Percentiles rank a stretch among this genome's conserved stretches.
Conservation (phyloP, 2,329 filamentous ascomycete species). For the Hymenoscyphus salicellus region DNA sequence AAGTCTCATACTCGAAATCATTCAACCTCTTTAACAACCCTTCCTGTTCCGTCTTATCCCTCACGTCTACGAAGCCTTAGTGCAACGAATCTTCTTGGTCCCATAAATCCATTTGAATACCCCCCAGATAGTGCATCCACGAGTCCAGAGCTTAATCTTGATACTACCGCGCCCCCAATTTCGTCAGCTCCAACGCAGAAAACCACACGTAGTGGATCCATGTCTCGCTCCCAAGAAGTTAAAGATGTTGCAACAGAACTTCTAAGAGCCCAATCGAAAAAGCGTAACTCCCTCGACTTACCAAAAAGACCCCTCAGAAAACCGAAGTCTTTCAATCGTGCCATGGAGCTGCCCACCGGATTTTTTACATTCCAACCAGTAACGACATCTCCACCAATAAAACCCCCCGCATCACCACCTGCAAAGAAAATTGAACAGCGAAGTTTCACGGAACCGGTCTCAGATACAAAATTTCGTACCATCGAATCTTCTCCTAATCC, state of each 20-base stretch:
- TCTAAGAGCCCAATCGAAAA: background rate
- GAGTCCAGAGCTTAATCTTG: background rate
- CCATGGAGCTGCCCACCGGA: background rate
- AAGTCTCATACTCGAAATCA: background rate
- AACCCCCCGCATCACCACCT: background rate
- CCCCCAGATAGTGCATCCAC: background rate
- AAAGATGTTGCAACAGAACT: background rate
- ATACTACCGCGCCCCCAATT: background rate
- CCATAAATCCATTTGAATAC: conserved; percentile 4
- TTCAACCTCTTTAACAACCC: background rate
- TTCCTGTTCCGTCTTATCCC: background rate
- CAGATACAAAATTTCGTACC: background rate
- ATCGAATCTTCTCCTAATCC: conserved; percentile 5
- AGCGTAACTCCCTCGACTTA: background rate
- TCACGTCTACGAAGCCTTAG: background rate
- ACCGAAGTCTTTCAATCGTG: background rate
- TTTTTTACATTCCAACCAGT: background rate
- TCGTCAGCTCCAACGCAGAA: background rate
- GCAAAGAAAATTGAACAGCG: background rate
- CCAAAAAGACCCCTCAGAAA: background rate
- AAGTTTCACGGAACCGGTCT: background rate
- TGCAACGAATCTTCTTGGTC: conserved; percentile 7
- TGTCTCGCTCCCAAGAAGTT: background rate
- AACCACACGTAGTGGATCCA: background rate
- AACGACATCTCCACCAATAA: background rate